Conservation (phyloP, 768 basidiomycete genomes). For the Fistulinella prunicolor region DNA sequence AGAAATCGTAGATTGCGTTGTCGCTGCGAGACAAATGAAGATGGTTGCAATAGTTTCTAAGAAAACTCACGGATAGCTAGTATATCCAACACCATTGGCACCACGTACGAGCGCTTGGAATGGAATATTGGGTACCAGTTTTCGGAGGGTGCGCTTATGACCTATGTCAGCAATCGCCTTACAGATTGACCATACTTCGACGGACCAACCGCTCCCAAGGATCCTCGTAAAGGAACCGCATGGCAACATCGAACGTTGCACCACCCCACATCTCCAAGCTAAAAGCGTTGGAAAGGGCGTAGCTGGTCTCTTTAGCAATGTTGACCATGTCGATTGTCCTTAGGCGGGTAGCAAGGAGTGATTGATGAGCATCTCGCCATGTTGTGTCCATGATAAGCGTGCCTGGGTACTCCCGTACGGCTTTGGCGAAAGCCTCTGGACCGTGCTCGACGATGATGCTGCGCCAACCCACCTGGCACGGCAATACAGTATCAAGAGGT, state of each 20-base stretch:
- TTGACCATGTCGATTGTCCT: slow-evolving; percentile 97
- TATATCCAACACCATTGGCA: slow-evolving; percentile 98
- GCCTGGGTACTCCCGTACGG: slow-evolving; percentile 94
- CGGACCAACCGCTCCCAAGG: slow-evolving; percentile 96
- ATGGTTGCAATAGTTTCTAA: neutral
- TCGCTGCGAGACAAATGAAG: slow-evolving; percentile 50
- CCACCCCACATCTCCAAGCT: slow-evolving; percentile 99
- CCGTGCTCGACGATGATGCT: slow-evolving; percentile 98
- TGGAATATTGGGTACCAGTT: slow-evolving; percentile 97
- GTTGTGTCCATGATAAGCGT: slow-evolving; percentile 98
- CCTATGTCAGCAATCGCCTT: slow-evolving; percentile 10
- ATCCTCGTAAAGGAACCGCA: slow-evolving; percentile 99
- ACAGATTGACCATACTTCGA: slow-evolving; percentile 6
- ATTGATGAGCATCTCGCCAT: slow-evolving; percentile 99
- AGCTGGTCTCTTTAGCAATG: slow-evolving; percentile 96
- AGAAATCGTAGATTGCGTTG: slow-evolving; percentile 99
- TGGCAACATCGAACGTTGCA: slow-evolving; percentile 97
- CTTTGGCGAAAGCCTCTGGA: slow-evolving; percentile 97
- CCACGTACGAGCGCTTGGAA: slow-evolving; percentile 98
- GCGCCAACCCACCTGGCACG: slow-evolving; percentile 92
- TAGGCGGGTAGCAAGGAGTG: slow-evolving; percentile 91
- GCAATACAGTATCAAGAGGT: slow-evolving; percentile 73
- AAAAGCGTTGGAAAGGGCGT: slow-evolving; percentile 93
- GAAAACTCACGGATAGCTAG: slow-evolving; percentile 84
- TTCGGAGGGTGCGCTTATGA: slow-evolving; percentile 78